Evolutionary conservation across 2,329 filamentous ascomycete genomes (phyloP).

Genomic region (Leptosphaerulina australis): DNA sequence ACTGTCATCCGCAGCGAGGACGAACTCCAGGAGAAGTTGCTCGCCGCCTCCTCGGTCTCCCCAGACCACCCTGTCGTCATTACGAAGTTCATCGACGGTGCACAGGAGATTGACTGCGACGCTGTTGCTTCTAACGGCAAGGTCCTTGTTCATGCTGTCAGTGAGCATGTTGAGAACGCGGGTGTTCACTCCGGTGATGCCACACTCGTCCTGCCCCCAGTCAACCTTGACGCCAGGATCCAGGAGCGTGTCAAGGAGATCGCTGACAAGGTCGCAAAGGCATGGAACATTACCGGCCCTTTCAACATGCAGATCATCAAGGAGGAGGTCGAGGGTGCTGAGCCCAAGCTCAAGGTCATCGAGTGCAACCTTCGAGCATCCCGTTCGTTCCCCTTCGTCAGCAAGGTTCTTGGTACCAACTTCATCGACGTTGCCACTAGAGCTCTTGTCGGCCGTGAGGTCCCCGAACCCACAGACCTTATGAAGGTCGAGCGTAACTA

Average conservation of each 20-base stretch:
- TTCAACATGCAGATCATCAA: slow-evolving; percentile 99
- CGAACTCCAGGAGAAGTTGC: slow-evolving; percentile 93
- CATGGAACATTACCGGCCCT: slow-evolving; percentile 95
- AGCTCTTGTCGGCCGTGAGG: slow-evolving; percentile 82
- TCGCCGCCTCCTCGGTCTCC: slow-evolving; percentile 86
- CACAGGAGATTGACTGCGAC: slow-evolving; percentile 95
- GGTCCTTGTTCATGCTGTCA: slow-evolving; percentile 87
- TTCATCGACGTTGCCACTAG: slow-evolving; percentile 96
- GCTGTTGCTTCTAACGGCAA: slow-evolving; percentile 86
- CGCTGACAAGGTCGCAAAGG: slow-evolving; percentile 92
- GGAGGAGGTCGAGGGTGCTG: slow-evolving; percentile 75
- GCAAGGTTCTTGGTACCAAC: slow-evolving; percentile 94
- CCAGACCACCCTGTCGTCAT: slow-evolving; percentile 98
- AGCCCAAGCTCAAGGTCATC: slow-evolving; percentile 87
- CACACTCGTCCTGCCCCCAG: slow-evolving; percentile 88
- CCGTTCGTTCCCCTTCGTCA: slow-evolving; percentile 97
- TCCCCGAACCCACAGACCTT: slow-evolving; percentile 83
- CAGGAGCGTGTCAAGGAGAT: slow-evolving; percentile 94
- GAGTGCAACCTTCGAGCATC: slow-evolving; percentile 98
- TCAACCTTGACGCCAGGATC: slow-evolving; percentile 74
- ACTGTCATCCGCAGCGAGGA: slow-evolving; percentile 88
- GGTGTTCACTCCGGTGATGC: slow-evolving; percentile 98
- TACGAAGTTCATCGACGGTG: slow-evolving; percentile 96
- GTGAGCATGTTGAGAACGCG: slow-evolving; percentile 94
- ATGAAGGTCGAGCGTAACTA: slow-evolving; percentile 92